phyloP scores from a whole-genome alignment of 2,329 filamentous ascomycete genomes.

The Penicillium sclerotiorum region DNA sequence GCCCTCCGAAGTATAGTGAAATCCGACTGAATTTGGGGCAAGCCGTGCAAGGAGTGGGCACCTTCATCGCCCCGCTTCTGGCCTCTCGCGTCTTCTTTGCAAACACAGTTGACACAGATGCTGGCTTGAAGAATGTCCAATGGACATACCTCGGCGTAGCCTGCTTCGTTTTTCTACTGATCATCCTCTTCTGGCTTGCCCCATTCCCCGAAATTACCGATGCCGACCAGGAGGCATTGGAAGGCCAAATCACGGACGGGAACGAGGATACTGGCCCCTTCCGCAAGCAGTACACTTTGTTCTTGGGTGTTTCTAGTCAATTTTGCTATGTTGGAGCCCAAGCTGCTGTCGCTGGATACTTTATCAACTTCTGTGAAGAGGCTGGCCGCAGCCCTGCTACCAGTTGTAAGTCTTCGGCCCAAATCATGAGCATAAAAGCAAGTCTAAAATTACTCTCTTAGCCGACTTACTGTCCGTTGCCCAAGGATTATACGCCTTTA shows the following conservation, averaged over 20 bases:
- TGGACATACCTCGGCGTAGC: conserved; percentile 68
- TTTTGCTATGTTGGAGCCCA: conserved; percentile 67
- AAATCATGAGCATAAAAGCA: too few species aligned
- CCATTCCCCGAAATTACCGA: conserved; percentile 61
- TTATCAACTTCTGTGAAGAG: conserved; percentile 56
- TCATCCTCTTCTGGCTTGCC: conserved; percentile 61
- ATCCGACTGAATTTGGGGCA: conserved; percentile 62
- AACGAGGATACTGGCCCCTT: conserved; percentile 44
- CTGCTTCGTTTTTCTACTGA: conserved; percentile 60
- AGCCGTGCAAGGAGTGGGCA: conserved; percentile 61
- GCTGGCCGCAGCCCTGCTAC: conserved; percentile 36
- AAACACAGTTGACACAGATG: conserved; percentile 51
- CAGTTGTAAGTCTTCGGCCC: conserved; percentile 21
- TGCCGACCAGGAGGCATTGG: conserved; percentile 62
- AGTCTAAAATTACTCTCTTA: too few species aligned
- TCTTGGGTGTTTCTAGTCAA: conserved; percentile 62
- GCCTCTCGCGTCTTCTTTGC: conserved; percentile 65
- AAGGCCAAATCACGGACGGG: conserved; percentile 43
- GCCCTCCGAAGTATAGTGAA: conserved; percentile 62
- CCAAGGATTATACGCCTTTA: conserved; percentile 62
- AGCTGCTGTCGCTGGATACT: conserved; percentile 51
- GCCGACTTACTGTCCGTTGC: conserved; percentile 61
- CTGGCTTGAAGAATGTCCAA: conserved; percentile 62
- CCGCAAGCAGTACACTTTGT: conserved; percentile 61
- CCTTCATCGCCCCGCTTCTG: conserved; percentile 61